Conservation (phyloP, 1,139 yeast genomes). For the Geotrichum restrictum region DNA sequence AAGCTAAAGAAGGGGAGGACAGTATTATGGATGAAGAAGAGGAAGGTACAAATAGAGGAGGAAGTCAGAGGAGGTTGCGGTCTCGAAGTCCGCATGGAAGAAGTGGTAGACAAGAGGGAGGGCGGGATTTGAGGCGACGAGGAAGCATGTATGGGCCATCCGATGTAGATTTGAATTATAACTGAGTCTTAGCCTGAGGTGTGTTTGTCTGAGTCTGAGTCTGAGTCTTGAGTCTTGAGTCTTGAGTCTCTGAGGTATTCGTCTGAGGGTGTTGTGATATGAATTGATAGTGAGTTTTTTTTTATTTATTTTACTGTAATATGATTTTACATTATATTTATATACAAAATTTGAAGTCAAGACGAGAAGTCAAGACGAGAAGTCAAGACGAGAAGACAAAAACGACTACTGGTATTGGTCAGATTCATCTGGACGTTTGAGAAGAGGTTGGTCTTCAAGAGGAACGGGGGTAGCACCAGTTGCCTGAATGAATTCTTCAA, state of each 20-base stretch:
- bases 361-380: background rate
- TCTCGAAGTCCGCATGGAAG: conserved; percentile 12
- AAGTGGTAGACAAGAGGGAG: conserved; percentile 5
- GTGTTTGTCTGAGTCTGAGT: too few relatives aligned
- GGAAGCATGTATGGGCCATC: conserved; percentile 7
- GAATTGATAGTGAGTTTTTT: too few relatives aligned
- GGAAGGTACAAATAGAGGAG: too few relatives aligned
- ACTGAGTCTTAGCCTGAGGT: too few relatives aligned
- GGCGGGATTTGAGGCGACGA: conserved; percentile 5
- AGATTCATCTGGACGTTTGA: conserved; percentile 18
- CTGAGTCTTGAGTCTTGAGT: too few relatives aligned
- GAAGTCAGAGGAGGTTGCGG: conserved; percentile 1
- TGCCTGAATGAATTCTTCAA: conserved; percentile 38
- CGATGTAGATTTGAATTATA: conserved; percentile 16
- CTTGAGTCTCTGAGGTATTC: too few relatives aligned
- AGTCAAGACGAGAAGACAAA: background rate
- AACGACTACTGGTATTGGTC: conserved; percentile 10
- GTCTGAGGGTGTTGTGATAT: too few relatives aligned
- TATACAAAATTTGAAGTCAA: conserved; percentile 12
- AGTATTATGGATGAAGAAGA: too few relatives aligned
- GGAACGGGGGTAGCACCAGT: conserved; percentile 41
- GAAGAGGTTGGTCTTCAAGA: conserved; percentile 30
- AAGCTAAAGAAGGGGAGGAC: too few relatives aligned
- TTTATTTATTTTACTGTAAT: too few relatives aligned
- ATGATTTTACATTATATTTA: too few relatives aligned